Conservation (phyloP, 2,329 filamentous ascomycete genomes). For the Seiridium cupressi region DNA sequence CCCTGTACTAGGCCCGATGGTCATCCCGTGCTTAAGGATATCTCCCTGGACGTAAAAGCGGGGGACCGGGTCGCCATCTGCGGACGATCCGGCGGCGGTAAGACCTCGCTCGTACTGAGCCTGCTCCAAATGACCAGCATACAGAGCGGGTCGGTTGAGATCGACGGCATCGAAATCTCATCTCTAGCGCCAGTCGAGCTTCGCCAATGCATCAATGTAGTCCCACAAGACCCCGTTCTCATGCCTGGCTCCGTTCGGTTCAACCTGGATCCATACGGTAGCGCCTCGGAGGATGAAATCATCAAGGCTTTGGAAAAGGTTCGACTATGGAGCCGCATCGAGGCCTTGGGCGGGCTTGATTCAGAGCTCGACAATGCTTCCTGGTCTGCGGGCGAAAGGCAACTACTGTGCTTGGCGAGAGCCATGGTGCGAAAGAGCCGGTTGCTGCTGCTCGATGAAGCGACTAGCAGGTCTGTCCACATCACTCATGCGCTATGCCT, state of each 20-base stretch:
- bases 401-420: conserved; percentile 10
- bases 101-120: conserved; percentile 12
- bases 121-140: conserved; percentile 13
- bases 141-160: conserved; percentile 6
- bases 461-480: conserved; percentile 9
- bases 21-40: conserved; percentile 6
- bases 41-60: conserved; percentile 8
- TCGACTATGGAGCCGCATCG: background rate
- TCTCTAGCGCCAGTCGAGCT: conserved; percentile 1
- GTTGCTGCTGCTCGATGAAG: conserved; percentile 10
- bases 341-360: conserved; percentile 1
- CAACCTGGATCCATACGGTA: conserved; percentile 12
- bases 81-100: conserved; percentile 14
- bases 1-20: background rate
- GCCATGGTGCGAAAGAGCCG: conserved; percentile 2
- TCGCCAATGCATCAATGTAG: conserved; percentile 12
- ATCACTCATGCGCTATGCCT: background rate
- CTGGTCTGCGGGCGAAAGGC: conserved; percentile 5
- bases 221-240: conserved; percentile 16
- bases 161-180: conserved; percentile 13
- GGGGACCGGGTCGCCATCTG: conserved; percentile 13
- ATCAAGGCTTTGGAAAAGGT: background rate
- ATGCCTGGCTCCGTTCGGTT: conserved; percentile 14
- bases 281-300: background rate
- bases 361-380: background rate